These are phyloP conservation scores for Boletellus emodensis DNA, from an alignment of 768 basidiomycete species.

Conservation along the genomic window DNA sequence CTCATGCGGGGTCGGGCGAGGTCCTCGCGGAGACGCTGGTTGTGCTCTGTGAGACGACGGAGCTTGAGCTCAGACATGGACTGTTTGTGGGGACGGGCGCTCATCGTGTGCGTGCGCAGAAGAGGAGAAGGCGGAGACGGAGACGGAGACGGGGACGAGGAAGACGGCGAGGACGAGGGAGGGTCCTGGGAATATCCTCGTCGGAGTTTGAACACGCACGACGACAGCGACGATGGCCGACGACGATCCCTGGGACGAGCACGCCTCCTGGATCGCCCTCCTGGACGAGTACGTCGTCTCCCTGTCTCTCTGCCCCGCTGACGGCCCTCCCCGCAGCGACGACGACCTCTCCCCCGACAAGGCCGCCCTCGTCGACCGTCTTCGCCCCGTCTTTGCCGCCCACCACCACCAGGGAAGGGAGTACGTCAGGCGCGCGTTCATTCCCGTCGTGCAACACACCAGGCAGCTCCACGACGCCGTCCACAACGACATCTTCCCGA, in stretches of 20 bases:
- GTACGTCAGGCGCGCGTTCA: conserved; percentile 30
- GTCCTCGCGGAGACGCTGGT: conserved; percentile 86
- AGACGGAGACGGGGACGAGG: neutral
- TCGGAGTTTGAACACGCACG: conserved; percentile 21
- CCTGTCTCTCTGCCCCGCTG: neutral
- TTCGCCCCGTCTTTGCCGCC: conserved; percentile 36
- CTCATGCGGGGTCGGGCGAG: conserved; percentile 82
- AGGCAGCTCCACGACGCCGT: conserved; percentile 35
- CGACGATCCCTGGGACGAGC: conserved; percentile 27
- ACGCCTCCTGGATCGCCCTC: conserved; percentile 24
- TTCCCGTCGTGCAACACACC: conserved; percentile 35
- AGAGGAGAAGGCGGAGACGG: neutral
- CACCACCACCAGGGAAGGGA: conserved; percentile 30
- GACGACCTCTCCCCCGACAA: conserved; percentile 39
- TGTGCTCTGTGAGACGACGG: conserved; percentile 89
- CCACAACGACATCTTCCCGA: conserved; percentile 31
- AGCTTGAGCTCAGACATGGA: conserved; percentile 98
- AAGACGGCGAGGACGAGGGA: conserved; percentile 11
- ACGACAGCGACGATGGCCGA: conserved; percentile 6
- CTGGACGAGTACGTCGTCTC: conserved; percentile 22
- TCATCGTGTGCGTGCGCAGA: conserved; percentile 43
- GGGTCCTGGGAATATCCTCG: conserved; percentile 5
- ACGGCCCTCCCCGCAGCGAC: conserved; percentile 26
- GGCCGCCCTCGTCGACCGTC: conserved; percentile 43
- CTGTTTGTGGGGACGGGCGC: conserved; percentile 79